These are phyloP conservation scores for Penicillium sp. DNA, from an alignment of 2,329 filamentous ascomycete genomes.

Conservation along the genomic window DNA sequence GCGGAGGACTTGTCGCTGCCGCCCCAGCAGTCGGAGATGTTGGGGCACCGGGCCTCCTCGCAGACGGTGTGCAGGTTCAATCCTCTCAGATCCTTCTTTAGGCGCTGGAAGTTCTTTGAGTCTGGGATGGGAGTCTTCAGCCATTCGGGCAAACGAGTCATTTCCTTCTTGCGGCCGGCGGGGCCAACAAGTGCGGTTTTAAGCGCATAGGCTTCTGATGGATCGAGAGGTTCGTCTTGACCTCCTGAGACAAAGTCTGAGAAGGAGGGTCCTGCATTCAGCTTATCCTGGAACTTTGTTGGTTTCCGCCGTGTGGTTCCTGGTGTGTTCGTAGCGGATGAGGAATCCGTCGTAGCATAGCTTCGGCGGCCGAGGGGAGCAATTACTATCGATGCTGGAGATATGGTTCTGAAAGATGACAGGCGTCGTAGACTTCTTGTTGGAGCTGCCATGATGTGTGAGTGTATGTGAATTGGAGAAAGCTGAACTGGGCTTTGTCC, in stretches of 20 bases:
- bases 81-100: constrained; percentile 88
- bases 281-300: constrained; percentile 60
- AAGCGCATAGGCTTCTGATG: constrained; percentile 57
- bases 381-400: constrained; percentile 16
- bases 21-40: constrained; percentile 98
- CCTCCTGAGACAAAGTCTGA: constrained; percentile 58
- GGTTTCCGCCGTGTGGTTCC: constrained; percentile 52
- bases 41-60: constrained; percentile 94
- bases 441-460: constrained; percentile 34
- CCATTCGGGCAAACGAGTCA: constrained; percentile 82
- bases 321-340: constrained; percentile 34
- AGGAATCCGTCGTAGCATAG: constrained; percentile 42
- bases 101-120: constrained; percentile 84
- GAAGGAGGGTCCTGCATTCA: constrained; percentile 65
- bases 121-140: constrained; percentile 92
- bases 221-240: constrained; percentile 43
- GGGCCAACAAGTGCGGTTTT: constrained; percentile 62
- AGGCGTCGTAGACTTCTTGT: constrained; percentile 33
- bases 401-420: constrained; percentile 27
- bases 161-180: constrained; percentile 61
- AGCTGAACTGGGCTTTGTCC: constrained; percentile 5
- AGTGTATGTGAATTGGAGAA: constrained; percentile 10
- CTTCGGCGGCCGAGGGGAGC: constrained; percentile 25
- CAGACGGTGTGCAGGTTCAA: constrained; percentile 92
- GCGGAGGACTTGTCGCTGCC: constrained; percentile 83